Evolutionary conservation across 2,329 filamentous ascomycete species (phyloP).

Genomic region (Aspergillus alliaceus): DNA sequence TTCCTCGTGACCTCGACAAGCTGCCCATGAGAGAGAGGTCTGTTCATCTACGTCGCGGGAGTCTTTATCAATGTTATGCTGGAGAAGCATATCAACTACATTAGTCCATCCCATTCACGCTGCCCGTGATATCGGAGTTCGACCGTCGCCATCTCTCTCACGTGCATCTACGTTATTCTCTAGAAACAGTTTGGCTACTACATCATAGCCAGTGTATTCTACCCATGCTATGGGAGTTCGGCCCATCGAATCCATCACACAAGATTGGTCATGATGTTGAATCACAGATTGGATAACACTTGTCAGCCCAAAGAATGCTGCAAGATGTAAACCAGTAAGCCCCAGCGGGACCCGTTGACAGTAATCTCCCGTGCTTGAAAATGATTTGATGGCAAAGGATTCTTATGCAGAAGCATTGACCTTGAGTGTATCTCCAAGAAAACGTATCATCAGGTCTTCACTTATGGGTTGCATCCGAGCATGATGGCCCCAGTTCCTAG

Average conservation of each 20-base stretch:
- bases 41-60: not conserved
- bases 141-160: not conserved
- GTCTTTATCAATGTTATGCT: not conserved
- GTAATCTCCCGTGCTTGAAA: not conserved
- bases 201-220: not conserved
- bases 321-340: not conserved
- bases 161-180: not conserved
- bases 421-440: not conserved
- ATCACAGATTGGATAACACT: not conserved
- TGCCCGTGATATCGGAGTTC: not conserved
- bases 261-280: not conserved
- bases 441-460: not conserved
- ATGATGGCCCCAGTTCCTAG: not conserved
- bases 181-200: not conserved
- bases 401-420: not conserved
- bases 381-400: too few species aligned
- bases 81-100: not conserved
- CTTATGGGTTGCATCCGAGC: not conserved
- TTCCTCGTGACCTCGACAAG: not conserved
- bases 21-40: not conserved
- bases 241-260: not conserved
- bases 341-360: not conserved
- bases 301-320: not conserved
- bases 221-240: not conserved
- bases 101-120: not conserved